Percentiles rank a stretch among this genome's conserved stretches.
Evolutionary conservation across 176 grass and related monocot genomes (phyloP).

Genomic region (Tillandsia leiboldiana): DNA sequence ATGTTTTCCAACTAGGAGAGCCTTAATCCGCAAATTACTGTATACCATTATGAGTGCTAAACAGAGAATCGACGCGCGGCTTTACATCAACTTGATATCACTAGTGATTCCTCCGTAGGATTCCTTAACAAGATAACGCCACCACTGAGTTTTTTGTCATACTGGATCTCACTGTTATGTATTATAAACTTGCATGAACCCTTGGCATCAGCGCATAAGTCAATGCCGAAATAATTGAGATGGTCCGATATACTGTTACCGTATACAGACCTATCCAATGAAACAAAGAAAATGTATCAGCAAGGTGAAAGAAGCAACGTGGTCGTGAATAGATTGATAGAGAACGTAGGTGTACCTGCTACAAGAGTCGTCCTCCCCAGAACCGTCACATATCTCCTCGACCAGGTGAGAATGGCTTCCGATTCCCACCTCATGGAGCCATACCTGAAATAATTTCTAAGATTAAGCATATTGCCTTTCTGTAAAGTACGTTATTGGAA

Average conservation of each 20-base stretch:
- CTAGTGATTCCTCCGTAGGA: neutral
- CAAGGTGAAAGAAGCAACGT: neutral
- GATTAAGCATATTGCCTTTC: neutral
- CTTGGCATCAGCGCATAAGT: constrained; percentile 5
- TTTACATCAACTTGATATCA: neutral
- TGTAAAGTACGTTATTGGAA: neutral
- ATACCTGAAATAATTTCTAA: constrained; percentile 47
- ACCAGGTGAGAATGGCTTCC: neutral
- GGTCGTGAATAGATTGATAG: neutral
- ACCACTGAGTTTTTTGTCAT: neutral
- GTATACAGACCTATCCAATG: neutral
- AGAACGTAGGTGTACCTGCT: constrained; percentile 41
- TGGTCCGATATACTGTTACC: constrained; percentile 10
- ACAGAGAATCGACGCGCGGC: too few species aligned
- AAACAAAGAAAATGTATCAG: neutral
- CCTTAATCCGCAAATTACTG: too few species aligned
- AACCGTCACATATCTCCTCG: constrained; percentile 69
- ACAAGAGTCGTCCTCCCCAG: constrained; percentile 77
- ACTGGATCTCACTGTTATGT: neutral
- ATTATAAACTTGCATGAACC: constrained; percentile 12
- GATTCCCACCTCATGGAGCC: constrained; percentile 38
- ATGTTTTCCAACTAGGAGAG: too few species aligned
- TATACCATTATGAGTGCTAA: too few species aligned
- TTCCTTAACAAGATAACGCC: constrained; percentile 11
- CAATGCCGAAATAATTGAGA: constrained; percentile 1